phyloP scores from a whole-genome alignment of 257 asterid species.

The Coffea eugenioides region DNA sequence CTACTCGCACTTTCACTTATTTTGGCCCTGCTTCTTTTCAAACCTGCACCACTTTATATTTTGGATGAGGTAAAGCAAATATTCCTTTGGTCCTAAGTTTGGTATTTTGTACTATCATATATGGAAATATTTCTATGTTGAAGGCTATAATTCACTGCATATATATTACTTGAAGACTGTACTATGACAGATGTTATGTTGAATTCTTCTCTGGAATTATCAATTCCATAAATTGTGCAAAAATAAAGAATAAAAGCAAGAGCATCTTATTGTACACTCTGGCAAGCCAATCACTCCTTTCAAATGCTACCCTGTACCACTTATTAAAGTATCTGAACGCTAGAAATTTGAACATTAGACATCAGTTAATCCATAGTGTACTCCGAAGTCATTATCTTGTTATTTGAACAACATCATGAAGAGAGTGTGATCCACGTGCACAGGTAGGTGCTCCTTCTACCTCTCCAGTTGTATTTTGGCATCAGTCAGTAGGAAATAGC shows the following conservation, averaged over 20 bases:
- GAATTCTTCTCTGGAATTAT: neutral
- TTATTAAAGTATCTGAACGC: neutral
- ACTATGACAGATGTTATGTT: neutral
- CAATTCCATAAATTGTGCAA: neutral
- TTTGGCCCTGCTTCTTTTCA: constrained; percentile 92
- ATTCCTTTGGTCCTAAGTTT: neutral
- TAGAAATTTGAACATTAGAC: neutral
- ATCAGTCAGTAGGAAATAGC: neutral
- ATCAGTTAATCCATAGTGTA: neutral
- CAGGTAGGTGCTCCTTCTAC: neutral
- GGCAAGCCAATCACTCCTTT: neutral
- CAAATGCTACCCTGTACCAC: neutral
- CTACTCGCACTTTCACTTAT: constrained; percentile 92
- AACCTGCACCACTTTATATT: constrained; percentile 96
- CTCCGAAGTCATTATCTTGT: neutral
- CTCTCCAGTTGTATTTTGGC: neutral
- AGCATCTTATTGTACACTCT: neutral
- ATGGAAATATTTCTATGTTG: neutral
- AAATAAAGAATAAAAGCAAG: neutral
- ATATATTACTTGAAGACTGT: neutral
- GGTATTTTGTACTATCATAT: neutral
- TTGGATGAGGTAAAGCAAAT: constrained; percentile 79
- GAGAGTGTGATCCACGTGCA: neutral
- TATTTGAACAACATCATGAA: neutral
- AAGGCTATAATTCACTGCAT: neutral